Percentiles rank a stretch among this genome's conserved stretches.
These are phyloP conservation scores for Hyaloscypha bicolor DNA, from an alignment of 495 filamentous ascomycete genomes.

Conservation along the genomic window DNA sequence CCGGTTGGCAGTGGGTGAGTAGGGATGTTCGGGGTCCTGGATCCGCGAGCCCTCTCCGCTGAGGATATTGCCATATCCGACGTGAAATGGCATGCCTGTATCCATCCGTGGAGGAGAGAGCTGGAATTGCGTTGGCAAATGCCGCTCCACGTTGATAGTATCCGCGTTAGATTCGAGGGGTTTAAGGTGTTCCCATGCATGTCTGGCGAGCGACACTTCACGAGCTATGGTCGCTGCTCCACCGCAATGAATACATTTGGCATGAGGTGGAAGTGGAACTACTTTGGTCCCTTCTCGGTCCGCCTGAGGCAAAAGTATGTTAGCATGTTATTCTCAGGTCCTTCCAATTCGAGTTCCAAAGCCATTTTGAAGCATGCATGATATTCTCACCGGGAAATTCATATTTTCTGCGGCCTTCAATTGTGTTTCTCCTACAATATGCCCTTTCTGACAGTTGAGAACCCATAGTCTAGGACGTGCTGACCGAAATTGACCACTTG, in stretches of 20 bases:
- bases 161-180: constrained; percentile 38
- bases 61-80: constrained; percentile 23
- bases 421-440: constrained; percentile 39
- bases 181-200: constrained; percentile 38
- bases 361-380: background rate
- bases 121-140: constrained; percentile 38
- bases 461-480: constrained; percentile 36
- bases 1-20: background rate
- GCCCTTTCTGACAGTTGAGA: constrained; percentile 36
- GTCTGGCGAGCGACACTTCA: constrained; percentile 35
- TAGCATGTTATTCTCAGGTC: background rate
- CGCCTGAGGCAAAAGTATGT: constrained; percentile 18
- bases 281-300: constrained; percentile 24
- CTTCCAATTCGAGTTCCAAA: background rate
- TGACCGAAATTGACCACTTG: constrained; percentile 29
- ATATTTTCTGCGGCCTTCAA: constrained; percentile 27
- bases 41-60: background rate
- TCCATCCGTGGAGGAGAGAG: constrained; percentile 35
- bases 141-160: constrained; percentile 40
- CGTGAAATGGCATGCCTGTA: constrained; percentile 22
- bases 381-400: constrained; percentile 29
- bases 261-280: constrained; percentile 28
- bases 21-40: constrained; percentile 1
- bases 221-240: constrained; percentile 35
- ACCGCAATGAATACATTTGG: constrained; percentile 35